Base-by-base conservation (phyloP, 176 grass and related monocot species). In the Rhynchospora pubera region DNA sequence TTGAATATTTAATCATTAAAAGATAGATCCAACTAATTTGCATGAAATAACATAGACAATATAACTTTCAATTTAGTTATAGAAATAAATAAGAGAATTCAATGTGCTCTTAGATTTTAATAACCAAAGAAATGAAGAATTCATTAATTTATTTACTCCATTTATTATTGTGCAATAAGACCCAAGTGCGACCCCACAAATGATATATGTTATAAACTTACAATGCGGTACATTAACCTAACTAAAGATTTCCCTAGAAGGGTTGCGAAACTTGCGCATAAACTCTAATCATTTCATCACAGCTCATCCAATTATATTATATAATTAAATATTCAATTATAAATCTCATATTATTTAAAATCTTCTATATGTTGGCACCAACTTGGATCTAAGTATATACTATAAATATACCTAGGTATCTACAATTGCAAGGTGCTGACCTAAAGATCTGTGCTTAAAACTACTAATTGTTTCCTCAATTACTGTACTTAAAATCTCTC, bases 391-490 rank as follows among this genome's bases (percentile, higher is more conserved):
- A 58, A 62, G 10, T 19, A 80, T 19, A 63, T 46, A 47, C 18
- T 24, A 39, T 39, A 39, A 39, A 43, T 28, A 21, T 80, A 46
- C 43, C 28, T 80, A 39, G 34, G 34, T 39, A 18, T 15, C 16
- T 79, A 57, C 32, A 34, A 28, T 51, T 51, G 18, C 22, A 16
- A 55, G 50, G 50, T 77, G 72, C 48, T 55, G 50, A 59, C 59
- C 78, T 80, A 80, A 80, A 80, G 78, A 80, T 82, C 62, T 82
- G 21, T 52, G 57, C 44, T 58, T 32, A 82, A 32, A 21, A 42
- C 26, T 62, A 79, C 16, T 79, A 57, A 59, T 10, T 46, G 30
- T 26, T 67, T 82, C 5, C 79, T 66, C 9, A 24, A 52, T 50
- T 73, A 72, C 5, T 66, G 15, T 65, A 66, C 51, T 52, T 48